Evolutionary conservation across 2,329 filamentous ascomycete species (phyloP), one percentile per base, ranked within the genome.

Genomic region (Metarhizium album): DNA sequence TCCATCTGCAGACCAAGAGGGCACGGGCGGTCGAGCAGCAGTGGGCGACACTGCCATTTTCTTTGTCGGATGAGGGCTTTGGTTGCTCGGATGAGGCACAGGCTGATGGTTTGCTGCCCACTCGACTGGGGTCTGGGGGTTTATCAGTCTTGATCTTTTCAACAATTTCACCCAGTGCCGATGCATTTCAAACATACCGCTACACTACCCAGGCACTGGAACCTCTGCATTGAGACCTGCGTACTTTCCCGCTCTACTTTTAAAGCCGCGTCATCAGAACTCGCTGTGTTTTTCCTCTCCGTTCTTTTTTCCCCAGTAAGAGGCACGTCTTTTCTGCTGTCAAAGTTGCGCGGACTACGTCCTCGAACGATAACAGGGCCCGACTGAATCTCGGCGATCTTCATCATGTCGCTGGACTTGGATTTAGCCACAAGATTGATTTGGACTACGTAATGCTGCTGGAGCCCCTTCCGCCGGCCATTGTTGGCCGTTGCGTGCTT

Each of bases 401-500:
- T 80, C 50, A 85, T 74, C 23, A 83, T 80, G 11, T 86, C 89
- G 1, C 86, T 74, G 1, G 70, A 69, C 48, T 78, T 73, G n/a
- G 88, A 72, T 49, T 86, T 91, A 20, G 86, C 90, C 37, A 93
- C 72, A 9, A 96, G 76, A 66, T 84, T 90, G 52, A 97, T 82
- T 54, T 88, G 84, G 46, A 97, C 87, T 2, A 94, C 79, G 64
- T 96, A 97, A 66, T 96, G 90, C 66, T 97, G 91, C 64, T 97
- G 91, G 45, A 96, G 72, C 56, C 95, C 91, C 69, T 96, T 96
- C 58, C 91, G 80, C 49, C 91, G 81, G 13, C 91, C 91, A 63
- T 97, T 97, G 66, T 97, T 97, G 47, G 91, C 91, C 1, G 91
- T 97, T 2, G 91, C 91, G 59, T 95, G 93, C 61, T 95, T 87